Evolutionary conservation across 1,139 yeast genomes (phyloP).

Genomic region (Meyerozyma carpophila): DNA sequence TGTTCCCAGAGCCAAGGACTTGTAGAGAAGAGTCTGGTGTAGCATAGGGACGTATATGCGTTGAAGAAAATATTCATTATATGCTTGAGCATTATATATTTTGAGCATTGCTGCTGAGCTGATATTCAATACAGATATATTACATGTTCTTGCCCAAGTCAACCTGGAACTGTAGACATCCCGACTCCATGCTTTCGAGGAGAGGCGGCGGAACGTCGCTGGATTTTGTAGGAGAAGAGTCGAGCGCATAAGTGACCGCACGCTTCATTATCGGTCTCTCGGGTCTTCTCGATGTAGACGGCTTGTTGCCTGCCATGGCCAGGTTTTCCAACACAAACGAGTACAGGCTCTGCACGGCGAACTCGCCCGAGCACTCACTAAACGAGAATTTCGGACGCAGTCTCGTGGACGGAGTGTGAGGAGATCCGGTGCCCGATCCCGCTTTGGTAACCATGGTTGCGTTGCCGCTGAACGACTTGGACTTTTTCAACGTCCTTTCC

Average conservation of each 20-base stretch:
- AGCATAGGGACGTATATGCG: too few relatives aligned
- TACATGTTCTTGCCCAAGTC: constrained; percentile 10
- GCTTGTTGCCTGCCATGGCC: neutral
- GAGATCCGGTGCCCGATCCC: neutral
- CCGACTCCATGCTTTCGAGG: constrained; percentile 30
- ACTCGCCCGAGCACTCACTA: constrained; percentile 24
- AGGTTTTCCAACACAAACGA: constrained; percentile 14
- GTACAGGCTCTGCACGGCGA: constrained; percentile 15
- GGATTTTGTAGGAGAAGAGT: neutral
- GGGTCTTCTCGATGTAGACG: neutral
- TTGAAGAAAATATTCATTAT: too few relatives aligned
- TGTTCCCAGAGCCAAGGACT: constrained; percentile 43
- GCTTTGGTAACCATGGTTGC: constrained; percentile 1
- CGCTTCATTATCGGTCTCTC: neutral
- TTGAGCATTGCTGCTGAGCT: neutral
- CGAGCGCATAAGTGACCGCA: neutral
- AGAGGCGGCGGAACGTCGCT: constrained; percentile 8
- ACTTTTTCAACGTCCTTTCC: constrained; percentile 7
- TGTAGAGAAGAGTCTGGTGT: constrained; percentile 14
- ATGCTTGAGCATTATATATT: too few relatives aligned
- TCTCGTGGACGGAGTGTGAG: constrained; percentile 2
- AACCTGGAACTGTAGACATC: constrained; percentile 34
- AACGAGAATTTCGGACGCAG: constrained; percentile 16
- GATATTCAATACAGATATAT: neutral
- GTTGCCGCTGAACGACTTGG: constrained; percentile 11